Conservation (phyloP, 495 filamentous ascomycete species). For the Thermochaetoides thermophila region DNA sequence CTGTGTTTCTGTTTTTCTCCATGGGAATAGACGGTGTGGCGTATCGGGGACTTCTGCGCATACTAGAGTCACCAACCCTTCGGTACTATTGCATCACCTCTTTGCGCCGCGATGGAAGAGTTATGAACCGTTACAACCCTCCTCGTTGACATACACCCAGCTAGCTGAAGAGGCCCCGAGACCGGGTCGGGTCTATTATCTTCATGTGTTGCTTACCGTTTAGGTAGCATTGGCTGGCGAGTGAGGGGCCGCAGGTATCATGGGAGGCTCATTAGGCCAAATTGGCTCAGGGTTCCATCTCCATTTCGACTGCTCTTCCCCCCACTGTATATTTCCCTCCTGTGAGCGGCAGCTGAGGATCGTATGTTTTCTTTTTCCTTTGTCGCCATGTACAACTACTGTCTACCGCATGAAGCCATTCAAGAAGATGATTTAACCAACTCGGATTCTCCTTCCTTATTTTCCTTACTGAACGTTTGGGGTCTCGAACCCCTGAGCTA, state of each 20-base stretch:
- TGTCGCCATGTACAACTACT: slow-evolving; percentile 14
- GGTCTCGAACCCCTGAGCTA: no score
- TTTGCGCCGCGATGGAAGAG: slow-evolving; percentile 2
- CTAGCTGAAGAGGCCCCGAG: no score
- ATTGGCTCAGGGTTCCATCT: background rate
- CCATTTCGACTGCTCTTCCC: background rate
- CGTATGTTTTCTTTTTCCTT: slow-evolving; percentile 12
- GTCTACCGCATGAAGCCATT: slow-evolving; percentile 11
- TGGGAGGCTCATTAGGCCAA: no score
- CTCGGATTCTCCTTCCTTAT: no score
- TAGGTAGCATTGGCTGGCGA: no score
- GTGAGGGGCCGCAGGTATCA: no score
- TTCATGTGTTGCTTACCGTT: no score
- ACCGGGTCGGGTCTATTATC: no score
- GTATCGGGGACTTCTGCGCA: slow-evolving; percentile 8
- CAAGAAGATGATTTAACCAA: no score
- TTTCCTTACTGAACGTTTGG: no score
- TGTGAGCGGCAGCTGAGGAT: slow-evolving; percentile 3
- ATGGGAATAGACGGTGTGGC: slow-evolving; percentile 11
- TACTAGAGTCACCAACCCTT: slow-evolving; percentile 8
- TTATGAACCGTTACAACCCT: background rate
- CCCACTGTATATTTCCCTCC: slow-evolving; percentile 2
- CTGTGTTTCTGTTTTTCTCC: slow-evolving; percentile 3
- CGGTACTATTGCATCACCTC: slow-evolving; percentile 5
- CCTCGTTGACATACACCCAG: no score